Evolutionary conservation across 2,329 filamentous ascomycete genomes (phyloP).

Genomic region (Orbilia oligospora): DNA sequence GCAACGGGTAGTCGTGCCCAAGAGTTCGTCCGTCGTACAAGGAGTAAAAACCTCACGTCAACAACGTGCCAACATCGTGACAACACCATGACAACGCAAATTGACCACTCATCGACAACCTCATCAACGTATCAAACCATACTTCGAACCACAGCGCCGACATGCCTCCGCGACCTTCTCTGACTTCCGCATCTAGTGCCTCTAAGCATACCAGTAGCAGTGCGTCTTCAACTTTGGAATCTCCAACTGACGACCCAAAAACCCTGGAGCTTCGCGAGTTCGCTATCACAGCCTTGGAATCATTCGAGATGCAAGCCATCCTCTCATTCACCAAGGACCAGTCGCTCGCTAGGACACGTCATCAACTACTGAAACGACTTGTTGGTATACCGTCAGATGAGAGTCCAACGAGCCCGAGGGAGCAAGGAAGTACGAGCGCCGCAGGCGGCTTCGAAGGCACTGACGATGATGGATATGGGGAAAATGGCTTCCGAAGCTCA

Average conservation of each 20-base stretch:
- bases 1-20: neutral
- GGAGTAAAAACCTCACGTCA: slow-evolving; percentile 23
- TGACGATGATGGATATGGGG: slow-evolving; percentile 32
- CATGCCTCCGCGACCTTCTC: slow-evolving; percentile 42
- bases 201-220: slow-evolving; percentile 38
- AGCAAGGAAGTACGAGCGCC: slow-evolving; percentile 25
- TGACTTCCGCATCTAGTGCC: slow-evolving; percentile 26
- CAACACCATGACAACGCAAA: slow-evolving; percentile 1
- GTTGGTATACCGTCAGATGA: slow-evolving; percentile 39
- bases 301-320: slow-evolving; percentile 58
- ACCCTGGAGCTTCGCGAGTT: slow-evolving; percentile 54
- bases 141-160: slow-evolving; percentile 3
- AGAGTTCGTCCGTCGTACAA: slow-evolving; percentile 36
- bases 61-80: slow-evolving; percentile 45
- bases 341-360: slow-evolving; percentile 44
- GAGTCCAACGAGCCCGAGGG: slow-evolving; percentile 17
- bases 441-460: slow-evolving; percentile 13
- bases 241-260: slow-evolving; percentile 54
- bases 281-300: slow-evolving; percentile 50
- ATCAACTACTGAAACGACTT: slow-evolving; percentile 52
- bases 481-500: slow-evolving; percentile 42
- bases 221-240: slow-evolving; percentile 44
- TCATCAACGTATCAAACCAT: neutral
- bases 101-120: slow-evolving; percentile 15
- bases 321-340: slow-evolving; percentile 50